Percentiles rank a stretch among this genome's conserved stretches.
phyloP scores from a whole-genome alignment of 1,139 yeast genomes.

The Taphrina flavorubra region DNA sequence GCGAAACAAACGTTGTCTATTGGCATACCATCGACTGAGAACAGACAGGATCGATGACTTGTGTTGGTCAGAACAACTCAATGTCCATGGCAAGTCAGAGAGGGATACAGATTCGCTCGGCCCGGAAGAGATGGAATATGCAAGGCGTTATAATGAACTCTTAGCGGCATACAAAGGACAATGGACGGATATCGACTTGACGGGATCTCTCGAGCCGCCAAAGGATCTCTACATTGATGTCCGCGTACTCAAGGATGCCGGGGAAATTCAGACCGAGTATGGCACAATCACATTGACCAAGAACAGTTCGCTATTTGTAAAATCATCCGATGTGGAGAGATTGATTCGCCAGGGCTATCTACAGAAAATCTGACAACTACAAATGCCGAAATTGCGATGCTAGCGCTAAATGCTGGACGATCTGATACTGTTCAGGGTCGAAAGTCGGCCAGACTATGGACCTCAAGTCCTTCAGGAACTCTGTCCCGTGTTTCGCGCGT shows the following conservation, averaged over 20 bases:
- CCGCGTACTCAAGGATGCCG: conserved; percentile 89
- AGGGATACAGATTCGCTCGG: conserved; percentile 54
- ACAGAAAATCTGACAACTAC: conserved; percentile 12
- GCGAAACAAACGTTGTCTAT: conserved; percentile 82
- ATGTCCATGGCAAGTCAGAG: conserved; percentile 24
- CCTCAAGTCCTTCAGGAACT: conserved; percentile 1
- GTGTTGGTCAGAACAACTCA: conserved; percentile 61
- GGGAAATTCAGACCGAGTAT: conserved; percentile 95
- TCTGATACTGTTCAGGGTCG: not conserved
- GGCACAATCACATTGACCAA: conserved; percentile 95
- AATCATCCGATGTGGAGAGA: conserved; percentile 92
- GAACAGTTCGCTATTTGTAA: conserved; percentile 90
- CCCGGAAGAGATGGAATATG: conserved; percentile 80
- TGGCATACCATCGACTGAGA: conserved; percentile 80
- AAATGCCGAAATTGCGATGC: not conserved
- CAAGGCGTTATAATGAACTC: conserved; percentile 70
- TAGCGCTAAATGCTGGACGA: not conserved
- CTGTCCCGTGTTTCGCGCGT: not conserved
- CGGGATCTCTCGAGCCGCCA: conserved; percentile 90
- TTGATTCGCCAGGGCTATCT: conserved; percentile 92
- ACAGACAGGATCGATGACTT: conserved; percentile 70
- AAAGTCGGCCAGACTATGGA: not conserved
- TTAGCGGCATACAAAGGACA: conserved; percentile 77
- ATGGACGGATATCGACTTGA: conserved; percentile 82
- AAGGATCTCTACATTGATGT: conserved; percentile 90